Evolutionary conservation across 768 basidiomycete genomes (phyloP).

Genomic region (Leccinum olivaceopallidum): DNA sequence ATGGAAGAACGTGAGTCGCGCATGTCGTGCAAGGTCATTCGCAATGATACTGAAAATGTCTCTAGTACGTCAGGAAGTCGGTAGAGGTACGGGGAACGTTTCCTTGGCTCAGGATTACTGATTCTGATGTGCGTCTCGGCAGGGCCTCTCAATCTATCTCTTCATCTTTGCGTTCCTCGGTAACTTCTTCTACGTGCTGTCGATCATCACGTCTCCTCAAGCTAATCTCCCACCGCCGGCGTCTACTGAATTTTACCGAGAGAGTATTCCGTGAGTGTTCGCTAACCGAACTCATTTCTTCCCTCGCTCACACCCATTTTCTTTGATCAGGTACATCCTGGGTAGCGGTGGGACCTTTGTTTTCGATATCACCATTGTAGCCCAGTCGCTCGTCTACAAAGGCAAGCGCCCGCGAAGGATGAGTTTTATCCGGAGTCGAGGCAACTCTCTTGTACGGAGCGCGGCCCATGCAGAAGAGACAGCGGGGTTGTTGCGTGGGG

Average conservation of each 20-base stretch:
- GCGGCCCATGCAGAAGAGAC: conserved; percentile 46
- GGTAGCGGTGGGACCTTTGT: conserved; percentile 92
- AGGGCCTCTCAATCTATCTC: conserved; percentile 92
- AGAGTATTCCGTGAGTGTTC: conserved; percentile 78
- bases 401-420: conserved; percentile 40
- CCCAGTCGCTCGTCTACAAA: conserved; percentile 81
- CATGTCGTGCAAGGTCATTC: background rate
- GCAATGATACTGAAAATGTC: conserved; percentile 2
- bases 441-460: conserved; percentile 28
- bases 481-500: conserved; percentile 47
- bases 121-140: conserved; percentile 9
- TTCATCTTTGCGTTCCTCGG: conserved; percentile 95
- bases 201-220: conserved; percentile 79
- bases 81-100: conserved; percentile 57
- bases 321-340: conserved; percentile 65
- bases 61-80: conserved; percentile 83
- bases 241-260: conserved; percentile 67
- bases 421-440: conserved; percentile 24
- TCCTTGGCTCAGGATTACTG: conserved; percentile 5
- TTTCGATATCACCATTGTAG: conserved; percentile 91
- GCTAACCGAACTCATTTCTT: background rate
- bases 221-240: conserved; percentile 56
- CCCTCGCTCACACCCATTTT: conserved; percentile 1
- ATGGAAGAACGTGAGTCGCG: conserved; percentile 86
- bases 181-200: conserved; percentile 90